Percentiles rank a stretch among this genome's conserved stretches.
phyloP scores from a whole-genome alignment of 148 eudicot species.

The Chenopodium suecicum region DNA sequence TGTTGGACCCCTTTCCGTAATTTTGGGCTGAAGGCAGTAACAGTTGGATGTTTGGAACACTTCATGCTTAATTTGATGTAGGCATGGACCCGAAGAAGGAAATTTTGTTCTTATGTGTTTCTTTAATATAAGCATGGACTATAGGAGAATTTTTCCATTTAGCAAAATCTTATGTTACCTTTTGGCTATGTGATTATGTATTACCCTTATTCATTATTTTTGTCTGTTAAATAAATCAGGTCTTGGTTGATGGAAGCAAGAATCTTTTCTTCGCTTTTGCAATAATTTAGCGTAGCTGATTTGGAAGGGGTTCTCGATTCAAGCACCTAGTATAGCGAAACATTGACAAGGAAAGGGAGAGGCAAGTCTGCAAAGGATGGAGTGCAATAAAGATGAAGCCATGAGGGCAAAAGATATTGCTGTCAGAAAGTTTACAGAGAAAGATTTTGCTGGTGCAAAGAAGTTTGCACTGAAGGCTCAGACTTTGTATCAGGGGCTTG shows the following conservation, averaged over 20 bases:
- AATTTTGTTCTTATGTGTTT: neutral
- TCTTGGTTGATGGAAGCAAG: conserved; percentile 10
- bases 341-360: conserved; percentile 5
- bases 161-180: neutral
- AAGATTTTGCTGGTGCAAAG: conserved; percentile 36
- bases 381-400: conserved; percentile 54
- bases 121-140: neutral
- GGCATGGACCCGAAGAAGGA: neutral
- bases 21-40: neutral
- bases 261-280: neutral
- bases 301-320: conserved; percentile 8
- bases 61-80: neutral
- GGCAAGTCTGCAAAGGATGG: conserved; percentile 28
- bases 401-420: conserved; percentile 45
- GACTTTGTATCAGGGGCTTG: conserved; percentile 36
- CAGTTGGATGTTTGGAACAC: neutral
- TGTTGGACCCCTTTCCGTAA: neutral
- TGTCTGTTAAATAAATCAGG: neutral
- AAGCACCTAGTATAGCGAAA: neutral
- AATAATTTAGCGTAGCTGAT: neutral
- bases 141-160: neutral
- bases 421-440: conserved; percentile 32
- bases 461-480: conserved; percentile 47
- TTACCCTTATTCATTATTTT: neutral
- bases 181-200: neutral